Conservation (phyloP, 2,329 filamentous ascomycete species). For the Ophiosphaerella narmari region DNA sequence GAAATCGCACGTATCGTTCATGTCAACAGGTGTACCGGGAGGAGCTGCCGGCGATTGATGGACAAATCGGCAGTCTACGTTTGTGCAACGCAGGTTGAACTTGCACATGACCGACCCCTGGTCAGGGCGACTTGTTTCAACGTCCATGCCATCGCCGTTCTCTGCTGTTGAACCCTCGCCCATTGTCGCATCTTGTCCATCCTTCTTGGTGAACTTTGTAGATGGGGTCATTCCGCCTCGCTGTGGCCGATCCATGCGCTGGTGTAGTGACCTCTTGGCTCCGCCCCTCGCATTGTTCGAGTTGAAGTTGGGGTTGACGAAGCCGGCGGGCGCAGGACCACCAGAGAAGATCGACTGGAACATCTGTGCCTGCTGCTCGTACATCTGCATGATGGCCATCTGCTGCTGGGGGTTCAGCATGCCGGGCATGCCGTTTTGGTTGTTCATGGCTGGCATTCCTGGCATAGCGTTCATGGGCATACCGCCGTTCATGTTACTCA, state of each 20-base stretch:
- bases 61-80: conserved; percentile 87
- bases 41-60: conserved; percentile 93
- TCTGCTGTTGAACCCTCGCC: conserved; percentile 41
- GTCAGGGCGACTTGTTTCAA: conserved; percentile 66
- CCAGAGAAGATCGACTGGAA: conserved; percentile 47
- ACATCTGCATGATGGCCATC: conserved; percentile 74
- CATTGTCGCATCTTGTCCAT: conserved; percentile 46
- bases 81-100: conserved; percentile 86
- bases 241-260: conserved; percentile 63
- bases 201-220: conserved; percentile 58
- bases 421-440: conserved; percentile 53
- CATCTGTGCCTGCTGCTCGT: conserved; percentile 79
- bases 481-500: conserved; percentile 49
- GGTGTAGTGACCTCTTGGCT: conserved; percentile 68
- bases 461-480: conserved; percentile 39
- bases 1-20: conserved; percentile 79
- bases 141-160: conserved; percentile 59
- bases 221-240: conserved; percentile 54
- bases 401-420: conserved; percentile 70
- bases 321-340: conserved; percentile 48
- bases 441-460: conserved; percentile 36
- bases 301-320: conserved; percentile 60
- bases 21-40: conserved; percentile 75
- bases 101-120: conserved; percentile 75
- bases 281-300: conserved; percentile 42